phyloP scores from a whole-genome alignment of 164 flowering plant genomes.

The Piper betle region DNA sequence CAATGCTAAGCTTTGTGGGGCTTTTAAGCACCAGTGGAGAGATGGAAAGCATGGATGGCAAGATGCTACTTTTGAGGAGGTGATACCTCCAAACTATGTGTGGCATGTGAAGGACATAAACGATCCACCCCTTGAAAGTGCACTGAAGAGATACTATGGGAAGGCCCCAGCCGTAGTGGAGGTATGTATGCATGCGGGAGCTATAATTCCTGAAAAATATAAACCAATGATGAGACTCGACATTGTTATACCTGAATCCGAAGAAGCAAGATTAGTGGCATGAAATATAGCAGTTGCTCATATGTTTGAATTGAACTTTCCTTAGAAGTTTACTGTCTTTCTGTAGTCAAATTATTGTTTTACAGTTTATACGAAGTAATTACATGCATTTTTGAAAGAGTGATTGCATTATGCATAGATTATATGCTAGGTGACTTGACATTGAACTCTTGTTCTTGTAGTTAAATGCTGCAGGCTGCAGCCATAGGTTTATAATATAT shows the following conservation, averaged over 20 bases:
- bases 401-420: too few relatives aligned
- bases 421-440: too few relatives aligned
- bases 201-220: conserved; percentile 43
- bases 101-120: conserved; percentile 77
- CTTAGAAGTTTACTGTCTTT: too few relatives aligned
- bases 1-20: conserved; percentile 82
- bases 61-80: conserved; percentile 76
- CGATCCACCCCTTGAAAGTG: conserved; percentile 54
- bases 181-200: conserved; percentile 81
- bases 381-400: too few relatives aligned
- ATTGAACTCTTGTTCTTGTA: too few relatives aligned
- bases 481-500: background rate
- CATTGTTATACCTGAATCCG: conserved; percentile 69
- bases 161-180: conserved; percentile 95
- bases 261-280: conserved; percentile 55
- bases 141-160: conserved; percentile 66
- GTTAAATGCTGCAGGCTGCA: too few relatives aligned
- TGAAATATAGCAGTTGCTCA: conserved; percentile 13
- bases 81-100: conserved; percentile 72
- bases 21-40: conserved; percentile 91
- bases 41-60: conserved; percentile 99
- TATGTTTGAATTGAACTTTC: background rate
- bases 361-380: too few relatives aligned
- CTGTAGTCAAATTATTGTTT: too few relatives aligned
- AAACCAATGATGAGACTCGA: conserved; percentile 94